These are phyloP conservation scores for Grosmannia huntii DNA, from an alignment of 2,329 filamentous ascomycete genomes.

Conservation along the genomic window DNA sequence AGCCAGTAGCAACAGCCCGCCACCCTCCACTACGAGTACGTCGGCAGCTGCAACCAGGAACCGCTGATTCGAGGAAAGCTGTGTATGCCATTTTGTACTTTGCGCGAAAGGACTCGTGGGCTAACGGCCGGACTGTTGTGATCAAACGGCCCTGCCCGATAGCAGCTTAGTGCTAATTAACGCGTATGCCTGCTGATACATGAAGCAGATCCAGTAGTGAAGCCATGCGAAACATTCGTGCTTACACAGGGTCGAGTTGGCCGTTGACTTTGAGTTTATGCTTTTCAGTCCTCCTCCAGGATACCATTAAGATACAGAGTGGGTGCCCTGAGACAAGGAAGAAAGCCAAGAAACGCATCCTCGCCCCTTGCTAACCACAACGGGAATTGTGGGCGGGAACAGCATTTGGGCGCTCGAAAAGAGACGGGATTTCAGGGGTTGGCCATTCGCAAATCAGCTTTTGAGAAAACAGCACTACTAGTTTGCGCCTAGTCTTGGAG, in stretches of 20 bases:
- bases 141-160: no score
- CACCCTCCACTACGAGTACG: neutral
- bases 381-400: conserved; percentile 1
- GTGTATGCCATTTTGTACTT: neutral
- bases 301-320: neutral
- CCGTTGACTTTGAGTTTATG: no score
- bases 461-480: neutral
- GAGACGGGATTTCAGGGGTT: neutral
- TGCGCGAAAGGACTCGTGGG: neutral
- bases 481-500: no score
- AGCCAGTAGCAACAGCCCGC: neutral
- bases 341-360: neutral
- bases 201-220: neutral
- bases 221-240: no score
- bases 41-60: neutral
- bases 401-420: neutral
- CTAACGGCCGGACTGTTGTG: neutral
- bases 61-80: neutral
- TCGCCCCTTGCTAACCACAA: neutral
- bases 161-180: neutral
- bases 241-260: no score
- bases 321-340: neutral
- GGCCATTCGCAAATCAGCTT: conserved; percentile 1
- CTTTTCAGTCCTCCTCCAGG: neutral
- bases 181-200: neutral